Conservation (phyloP, 2,329 filamentous ascomycete species). For the Domatiomyces globalis region DNA sequence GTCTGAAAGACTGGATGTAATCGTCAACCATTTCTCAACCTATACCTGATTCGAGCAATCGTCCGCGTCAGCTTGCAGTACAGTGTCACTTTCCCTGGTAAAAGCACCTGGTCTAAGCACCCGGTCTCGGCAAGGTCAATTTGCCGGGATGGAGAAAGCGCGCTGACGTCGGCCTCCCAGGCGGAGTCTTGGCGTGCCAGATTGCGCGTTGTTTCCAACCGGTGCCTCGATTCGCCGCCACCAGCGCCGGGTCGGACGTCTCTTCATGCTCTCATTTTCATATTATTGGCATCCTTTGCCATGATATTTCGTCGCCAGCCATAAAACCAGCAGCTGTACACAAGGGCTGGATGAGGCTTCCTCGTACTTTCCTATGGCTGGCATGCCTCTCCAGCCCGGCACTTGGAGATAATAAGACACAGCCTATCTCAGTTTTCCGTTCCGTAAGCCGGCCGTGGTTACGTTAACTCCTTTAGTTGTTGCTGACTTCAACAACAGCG, state of each 20-base stretch:
- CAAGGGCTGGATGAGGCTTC: background rate
- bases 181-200: too few species aligned
- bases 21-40: too few species aligned
- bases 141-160: too few species aligned
- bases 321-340: background rate
- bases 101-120: too few species aligned
- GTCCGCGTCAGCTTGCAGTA: too few species aligned
- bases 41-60: too few species aligned
- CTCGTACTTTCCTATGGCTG: background rate
- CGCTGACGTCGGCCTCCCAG: too few species aligned
- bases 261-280: background rate
- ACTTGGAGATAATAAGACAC: slow-evolving; percentile 17
- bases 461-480: background rate
- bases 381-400: background rate
- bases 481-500: slow-evolving; percentile 17
- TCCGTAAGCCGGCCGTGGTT: slow-evolving; percentile 22
- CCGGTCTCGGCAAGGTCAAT: too few species aligned
- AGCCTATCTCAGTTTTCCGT: slow-evolving; percentile 23
- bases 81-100: too few species aligned
- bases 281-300: background rate
- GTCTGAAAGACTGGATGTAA: too few species aligned
- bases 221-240: background rate
- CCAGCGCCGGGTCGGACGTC: background rate
- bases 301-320: background rate
- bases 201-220: background rate